Evolutionary conservation across 2,329 filamentous ascomycete genomes (phyloP).

Genomic region (Bisporella sp.): DNA sequence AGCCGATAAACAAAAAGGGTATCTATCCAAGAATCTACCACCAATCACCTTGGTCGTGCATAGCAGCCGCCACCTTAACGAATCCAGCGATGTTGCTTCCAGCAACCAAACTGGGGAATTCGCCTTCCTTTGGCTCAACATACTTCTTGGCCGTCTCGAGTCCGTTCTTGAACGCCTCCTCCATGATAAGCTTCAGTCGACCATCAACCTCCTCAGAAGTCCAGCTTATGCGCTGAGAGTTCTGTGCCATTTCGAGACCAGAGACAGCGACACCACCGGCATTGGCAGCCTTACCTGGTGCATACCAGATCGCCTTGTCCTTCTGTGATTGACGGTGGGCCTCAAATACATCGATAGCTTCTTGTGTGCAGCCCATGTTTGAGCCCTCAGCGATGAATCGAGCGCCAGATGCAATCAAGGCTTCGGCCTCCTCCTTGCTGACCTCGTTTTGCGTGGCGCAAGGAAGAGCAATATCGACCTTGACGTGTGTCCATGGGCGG

Average conservation of each 20-base stretch:
- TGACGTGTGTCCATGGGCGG: slow-evolving; percentile 85
- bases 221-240: slow-evolving; percentile 83
- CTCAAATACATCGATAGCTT: slow-evolving; percentile 92
- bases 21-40: slow-evolving; percentile 37
- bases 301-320: slow-evolving; percentile 79
- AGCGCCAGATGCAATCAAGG: slow-evolving; percentile 67
- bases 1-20: too few species aligned
- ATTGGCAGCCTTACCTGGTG: slow-evolving; percentile 94
- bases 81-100: slow-evolving; percentile 98
- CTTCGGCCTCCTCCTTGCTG: slow-evolving; percentile 80
- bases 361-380: slow-evolving; percentile 98
- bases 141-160: slow-evolving; percentile 86
- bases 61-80: slow-evolving; percentile 89
- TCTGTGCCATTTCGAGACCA: slow-evolving; percentile 98
- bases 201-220: slow-evolving; percentile 82
- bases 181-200: slow-evolving; percentile 92
- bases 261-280: slow-evolving; percentile 96
- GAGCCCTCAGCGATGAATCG: slow-evolving; percentile 91
- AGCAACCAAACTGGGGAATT: slow-evolving; percentile 83
- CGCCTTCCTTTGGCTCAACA: slow-evolving; percentile 68
- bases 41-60: slow-evolving; percentile 97
- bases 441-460: slow-evolving; percentile 98
- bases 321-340: slow-evolving; percentile 64
- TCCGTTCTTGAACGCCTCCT: slow-evolving; percentile 84
- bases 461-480: slow-evolving; percentile 86